Evolutionary conservation across 1,284 basidiomycete genomes (phyloP).

Genomic region (Austropuccinia psidii): DNA sequence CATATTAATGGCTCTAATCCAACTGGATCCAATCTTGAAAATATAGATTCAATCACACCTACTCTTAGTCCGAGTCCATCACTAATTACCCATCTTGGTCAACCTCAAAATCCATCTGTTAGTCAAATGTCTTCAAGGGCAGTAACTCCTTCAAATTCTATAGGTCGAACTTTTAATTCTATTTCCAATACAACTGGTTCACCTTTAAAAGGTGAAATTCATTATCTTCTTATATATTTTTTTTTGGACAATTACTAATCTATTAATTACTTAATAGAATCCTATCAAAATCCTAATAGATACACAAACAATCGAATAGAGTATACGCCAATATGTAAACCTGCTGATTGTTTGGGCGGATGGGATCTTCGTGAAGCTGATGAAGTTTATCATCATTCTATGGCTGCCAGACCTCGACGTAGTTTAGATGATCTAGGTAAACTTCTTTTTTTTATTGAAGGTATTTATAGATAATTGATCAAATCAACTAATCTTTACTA

Average conservation of each 20-base stretch:
- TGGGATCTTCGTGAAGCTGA: constrained; percentile 70
- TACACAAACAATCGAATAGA: constrained; percentile 49
- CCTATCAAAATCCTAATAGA: constrained; percentile 7
- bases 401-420: constrained; percentile 57
- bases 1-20: not conserved
- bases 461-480: not conserved
- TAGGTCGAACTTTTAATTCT: not conserved
- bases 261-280: not conserved
- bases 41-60: not conserved
- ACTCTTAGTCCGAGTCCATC: not conserved
- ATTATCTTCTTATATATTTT: too few relatives aligned
- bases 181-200: constrained; percentile 13
- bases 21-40: not conserved
- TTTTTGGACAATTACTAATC: too few relatives aligned
- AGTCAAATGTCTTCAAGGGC: too few relatives aligned
- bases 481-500: not conserved
- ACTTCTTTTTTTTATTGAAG: constrained; percentile 8
- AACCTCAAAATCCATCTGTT: too few relatives aligned
- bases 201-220: constrained; percentile 20
- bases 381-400: constrained; percentile 55
- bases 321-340: constrained; percentile 73
- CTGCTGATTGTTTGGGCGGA: constrained; percentile 71
- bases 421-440: constrained; percentile 66
- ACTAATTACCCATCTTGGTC: not conserved
- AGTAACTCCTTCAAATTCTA: not conserved